Percentiles rank a stretch among this genome's conserved stretches.
Conservation (phyloP, 2,329 filamentous ascomycete genomes). For the Ceratocystis variospora region DNA sequence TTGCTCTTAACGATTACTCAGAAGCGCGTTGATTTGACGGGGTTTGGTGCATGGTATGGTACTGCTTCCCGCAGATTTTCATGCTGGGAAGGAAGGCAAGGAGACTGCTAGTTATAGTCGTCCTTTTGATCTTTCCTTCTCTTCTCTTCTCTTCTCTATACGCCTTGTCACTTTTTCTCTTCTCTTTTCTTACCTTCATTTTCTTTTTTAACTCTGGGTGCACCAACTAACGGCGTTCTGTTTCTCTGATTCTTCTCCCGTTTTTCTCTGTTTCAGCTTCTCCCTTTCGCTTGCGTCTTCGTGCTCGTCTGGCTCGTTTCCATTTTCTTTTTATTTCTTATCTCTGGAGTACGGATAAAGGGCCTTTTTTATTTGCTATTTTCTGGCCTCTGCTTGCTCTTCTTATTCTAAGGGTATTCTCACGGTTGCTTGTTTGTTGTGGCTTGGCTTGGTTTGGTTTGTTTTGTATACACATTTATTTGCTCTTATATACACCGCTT, state of each 20-base stretch:
- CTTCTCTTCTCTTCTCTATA: too few relatives aligned
- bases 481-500: background rate
- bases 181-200: background rate
- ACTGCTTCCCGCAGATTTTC: background rate
- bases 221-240: background rate
- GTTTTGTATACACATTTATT: background rate
- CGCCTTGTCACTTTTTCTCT: background rate
- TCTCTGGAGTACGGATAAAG: background rate
- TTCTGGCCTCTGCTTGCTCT: background rate
- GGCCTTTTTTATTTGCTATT: background rate
- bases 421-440: background rate
- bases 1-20: constrained; percentile 78
- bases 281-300: too few relatives aligned
- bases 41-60: background rate
- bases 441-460: background rate
- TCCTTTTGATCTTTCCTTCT: background rate
- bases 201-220: background rate
- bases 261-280: too few relatives aligned
- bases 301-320: too few relatives aligned
- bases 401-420: background rate
- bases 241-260: too few relatives aligned
- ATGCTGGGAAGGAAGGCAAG: too few relatives aligned
- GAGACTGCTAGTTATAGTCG: background rate
- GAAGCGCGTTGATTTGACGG: constrained; percentile 29
- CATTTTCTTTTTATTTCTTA: background rate